These are phyloP conservation scores for Colletotrichum sp. DNA, from an alignment of 2,329 filamentous ascomycete species.

Conservation along the genomic window DNA sequence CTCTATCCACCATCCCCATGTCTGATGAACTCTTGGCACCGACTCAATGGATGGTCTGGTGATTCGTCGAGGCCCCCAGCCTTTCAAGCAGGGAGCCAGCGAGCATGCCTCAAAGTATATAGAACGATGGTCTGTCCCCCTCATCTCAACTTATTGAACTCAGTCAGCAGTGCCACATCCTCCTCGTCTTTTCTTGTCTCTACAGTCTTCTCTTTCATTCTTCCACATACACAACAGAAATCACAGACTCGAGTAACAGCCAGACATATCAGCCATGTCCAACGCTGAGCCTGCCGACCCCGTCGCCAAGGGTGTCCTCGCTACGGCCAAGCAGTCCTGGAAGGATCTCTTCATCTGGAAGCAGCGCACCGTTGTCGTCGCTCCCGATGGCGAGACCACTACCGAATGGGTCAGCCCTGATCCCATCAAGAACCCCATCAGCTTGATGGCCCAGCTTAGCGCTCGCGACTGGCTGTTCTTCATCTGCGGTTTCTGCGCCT, in stretches of 20 bases:
- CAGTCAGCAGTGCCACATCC: not conserved
- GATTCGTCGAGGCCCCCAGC: not conserved
- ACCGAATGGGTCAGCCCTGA: slow-evolving; percentile 74
- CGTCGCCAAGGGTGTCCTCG: slow-evolving; percentile 67
- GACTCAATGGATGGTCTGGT: slow-evolving; percentile 1
- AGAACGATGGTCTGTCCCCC: not conserved
- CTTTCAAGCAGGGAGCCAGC: not conserved
- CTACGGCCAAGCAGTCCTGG: slow-evolving; percentile 69
- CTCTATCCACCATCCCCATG: slow-evolving; percentile 10
- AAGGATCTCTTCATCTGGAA: slow-evolving; percentile 75
- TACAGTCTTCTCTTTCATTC: not conserved
- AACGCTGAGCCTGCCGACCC: slow-evolving; percentile 65
- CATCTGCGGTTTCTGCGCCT: slow-evolving; percentile 74
- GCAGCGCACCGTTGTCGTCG: slow-evolving; percentile 71
- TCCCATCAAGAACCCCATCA: slow-evolving; percentile 73
- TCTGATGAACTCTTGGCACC: slow-evolving; percentile 17
- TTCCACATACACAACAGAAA: not conserved
- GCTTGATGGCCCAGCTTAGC: slow-evolving; percentile 68
- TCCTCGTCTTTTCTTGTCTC: not conserved
- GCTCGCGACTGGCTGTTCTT: slow-evolving; percentile 77
- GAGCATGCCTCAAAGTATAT: slow-evolving; percentile 3
- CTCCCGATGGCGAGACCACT: slow-evolving; percentile 67
- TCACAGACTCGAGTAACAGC: not conserved
- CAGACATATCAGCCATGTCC: slow-evolving; percentile 15
- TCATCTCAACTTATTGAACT: not conserved